Evolutionary conservation across 192 early-diverging fungal species (phyloP).

Genomic region (Lobosporangium transversale): DNA sequence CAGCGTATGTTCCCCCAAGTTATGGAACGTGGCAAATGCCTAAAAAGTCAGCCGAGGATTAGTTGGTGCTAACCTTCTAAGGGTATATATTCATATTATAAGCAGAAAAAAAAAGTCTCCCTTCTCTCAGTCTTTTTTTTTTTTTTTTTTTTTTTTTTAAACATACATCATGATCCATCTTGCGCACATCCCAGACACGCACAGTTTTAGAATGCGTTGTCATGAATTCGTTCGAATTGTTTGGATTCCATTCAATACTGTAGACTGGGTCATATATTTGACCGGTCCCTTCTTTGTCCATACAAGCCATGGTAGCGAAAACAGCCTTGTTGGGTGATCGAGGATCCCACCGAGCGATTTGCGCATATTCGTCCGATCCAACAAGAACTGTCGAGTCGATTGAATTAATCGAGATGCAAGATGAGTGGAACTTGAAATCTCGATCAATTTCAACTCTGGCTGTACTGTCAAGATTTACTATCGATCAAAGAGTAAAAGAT

Average conservation of each 20-base stretch:
- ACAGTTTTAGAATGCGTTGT: slow-evolving; percentile 7
- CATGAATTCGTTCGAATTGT: slow-evolving; percentile 35
- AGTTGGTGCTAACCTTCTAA: too few relatives aligned
- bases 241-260: slow-evolving; percentile 28
- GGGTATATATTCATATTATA: too few relatives aligned
- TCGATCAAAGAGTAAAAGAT: too few relatives aligned
- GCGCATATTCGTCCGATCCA: slow-evolving; percentile 18
- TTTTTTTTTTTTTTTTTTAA: too few relatives aligned
- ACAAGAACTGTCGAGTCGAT: slow-evolving; percentile 23
- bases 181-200: slow-evolving; percentile 34
- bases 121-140: too few relatives aligned
- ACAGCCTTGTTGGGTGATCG: slow-evolving; percentile 3
- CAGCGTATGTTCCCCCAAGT: background rate
- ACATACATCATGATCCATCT: slow-evolving; percentile 39
- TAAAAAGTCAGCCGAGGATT: too few relatives aligned
- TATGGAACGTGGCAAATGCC: slow-evolving; percentile 18
- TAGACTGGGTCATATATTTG: slow-evolving; percentile 6
- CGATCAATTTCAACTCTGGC: slow-evolving; percentile 1
- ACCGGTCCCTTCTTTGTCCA: background rate
- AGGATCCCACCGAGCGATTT: slow-evolving; percentile 32
- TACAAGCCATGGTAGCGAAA: slow-evolving; percentile 10
- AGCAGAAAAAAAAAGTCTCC: too few relatives aligned
- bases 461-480: background rate
- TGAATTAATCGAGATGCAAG: slow-evolving; percentile 24
- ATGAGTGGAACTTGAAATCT: slow-evolving; percentile 4